Evolutionary conservation across 129 eudicot genomes (phyloP).

Genomic region (Glebionis coronaria): DNA sequence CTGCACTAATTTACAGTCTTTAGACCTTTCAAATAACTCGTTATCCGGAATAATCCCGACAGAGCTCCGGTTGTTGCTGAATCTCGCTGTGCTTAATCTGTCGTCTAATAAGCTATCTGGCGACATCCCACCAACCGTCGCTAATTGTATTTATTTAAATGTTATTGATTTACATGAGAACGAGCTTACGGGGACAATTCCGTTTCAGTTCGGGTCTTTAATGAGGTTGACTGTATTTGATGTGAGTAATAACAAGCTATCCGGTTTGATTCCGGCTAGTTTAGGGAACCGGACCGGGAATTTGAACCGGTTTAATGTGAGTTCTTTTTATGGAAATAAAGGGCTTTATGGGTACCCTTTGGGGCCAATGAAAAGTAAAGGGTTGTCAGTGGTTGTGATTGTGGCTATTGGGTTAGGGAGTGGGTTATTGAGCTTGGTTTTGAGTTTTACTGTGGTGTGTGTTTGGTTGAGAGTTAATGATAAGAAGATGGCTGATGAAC

Average conservation of each 20-base stretch:
- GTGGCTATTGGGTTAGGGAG: conserved; percentile 94
- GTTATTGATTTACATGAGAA: conserved; percentile 81
- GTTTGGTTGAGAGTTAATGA: conserved; percentile 52
- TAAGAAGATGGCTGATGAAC: conserved; percentile 32
- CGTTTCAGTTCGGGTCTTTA: conserved; percentile 66
- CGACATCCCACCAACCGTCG: conserved; percentile 49
- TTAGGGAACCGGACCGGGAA: conserved; percentile 73
- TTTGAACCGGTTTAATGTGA: conserved; percentile 65
- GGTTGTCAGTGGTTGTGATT: conserved; percentile 69
- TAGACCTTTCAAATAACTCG: conserved; percentile 78
- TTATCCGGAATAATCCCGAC: conserved; percentile 67
- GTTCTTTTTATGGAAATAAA: conserved; percentile 65
- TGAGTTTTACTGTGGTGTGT: conserved; percentile 87
- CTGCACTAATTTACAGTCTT: conserved; percentile 85
- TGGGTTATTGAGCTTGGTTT: conserved; percentile 76
- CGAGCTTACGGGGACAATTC: conserved; percentile 55
- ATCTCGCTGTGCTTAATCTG: conserved; percentile 83
- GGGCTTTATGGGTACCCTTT: conserved; percentile 83
- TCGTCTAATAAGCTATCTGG: conserved; percentile 65
- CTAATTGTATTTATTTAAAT: conserved; percentile 76
- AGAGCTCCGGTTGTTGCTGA: conserved; percentile 52
- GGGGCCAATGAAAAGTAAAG: conserved; percentile 58
- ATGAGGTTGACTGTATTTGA: conserved; percentile 68
- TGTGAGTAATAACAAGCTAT: conserved; percentile 50
- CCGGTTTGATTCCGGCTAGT: conserved; percentile 70